Base-by-base conservation (phyloP, 1,284 basidiomycete species). In the Ganoderma lingzhi region DNA sequence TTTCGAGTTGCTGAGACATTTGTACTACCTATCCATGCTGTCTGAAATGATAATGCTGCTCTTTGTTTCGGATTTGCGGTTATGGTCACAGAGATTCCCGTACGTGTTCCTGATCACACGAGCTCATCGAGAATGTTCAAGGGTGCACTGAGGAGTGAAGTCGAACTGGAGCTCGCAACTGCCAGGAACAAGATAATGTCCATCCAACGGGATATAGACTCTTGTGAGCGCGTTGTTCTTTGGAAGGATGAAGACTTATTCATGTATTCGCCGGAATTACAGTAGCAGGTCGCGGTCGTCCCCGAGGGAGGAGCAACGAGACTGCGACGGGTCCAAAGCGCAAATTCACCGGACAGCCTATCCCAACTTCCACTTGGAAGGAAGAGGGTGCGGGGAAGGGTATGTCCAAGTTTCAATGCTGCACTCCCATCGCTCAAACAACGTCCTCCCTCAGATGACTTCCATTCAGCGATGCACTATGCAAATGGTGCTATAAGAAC, bases 131-230 rank as follows among this genome's bases (percentile, higher is more conserved):
- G 23, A 53, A n/a, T 17, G 15, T 41, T 73, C 32, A 65, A 94
- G 90, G 88, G 88, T 66, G 82, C 82, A 30, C 83, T 95, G 74
- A 88, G 93, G 63, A 81, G 83, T 55, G 88, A 93, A 82, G 92
- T 96, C 59, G 87, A 94, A 79, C 87, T 88, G 0, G 95, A 96
- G 78, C 83, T 96, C 42, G 86, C 88, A 48, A 89, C 87, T 76
- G 93, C 95, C 6, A 88, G 88, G 66, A 84, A 82, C 70, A 91
- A 90, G 80, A 95, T 96, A 55, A 86, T 86, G n/a, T 79, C 84
- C 14, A 89, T 96, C 64, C 85, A 81, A 37, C 82, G 82, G 78
- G 85, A 86, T 71, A 90, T 95, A 63, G 90, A 92, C 51, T 80
- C 84, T 71, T 83, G 91, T 94, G 75, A 77, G 73, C 37, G 28